Conservation (phyloP, 2,329 filamentous ascomycete species). For the Aspergillus tamarii region DNA sequence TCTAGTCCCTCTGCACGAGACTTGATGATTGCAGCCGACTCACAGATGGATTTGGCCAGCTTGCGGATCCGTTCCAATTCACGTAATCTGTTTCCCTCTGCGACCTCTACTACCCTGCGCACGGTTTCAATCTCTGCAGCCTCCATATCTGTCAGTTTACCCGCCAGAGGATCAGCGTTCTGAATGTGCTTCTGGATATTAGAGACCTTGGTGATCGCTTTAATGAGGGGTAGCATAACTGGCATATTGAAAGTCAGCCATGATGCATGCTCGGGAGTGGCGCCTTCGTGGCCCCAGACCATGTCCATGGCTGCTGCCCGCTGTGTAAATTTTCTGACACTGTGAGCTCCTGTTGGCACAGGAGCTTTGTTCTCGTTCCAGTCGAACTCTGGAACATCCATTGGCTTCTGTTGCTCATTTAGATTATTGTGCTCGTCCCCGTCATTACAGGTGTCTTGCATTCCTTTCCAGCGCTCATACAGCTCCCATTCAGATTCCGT, state of each 20-base stretch:
- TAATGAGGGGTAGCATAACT: constrained; percentile 25
- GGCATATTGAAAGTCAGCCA: constrained; percentile 27
- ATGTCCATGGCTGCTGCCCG: constrained; percentile 27
- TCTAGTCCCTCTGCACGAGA: constrained; percentile 17
- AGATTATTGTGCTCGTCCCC: not conserved
- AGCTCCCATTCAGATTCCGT: constrained; percentile 11
- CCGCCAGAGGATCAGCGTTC: constrained; percentile 8
- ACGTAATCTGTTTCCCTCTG: constrained; percentile 24
- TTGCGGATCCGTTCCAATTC: constrained; percentile 24
- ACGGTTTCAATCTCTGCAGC: constrained; percentile 26
- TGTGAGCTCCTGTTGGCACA: constrained; percentile 21
- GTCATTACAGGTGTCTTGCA: not conserved
- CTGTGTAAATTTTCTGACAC: constrained; percentile 22
- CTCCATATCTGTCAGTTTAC: constrained; percentile 21
- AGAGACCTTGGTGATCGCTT: constrained; percentile 25
- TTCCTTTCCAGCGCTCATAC: constrained; percentile 14
- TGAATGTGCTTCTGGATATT: constrained; percentile 21
- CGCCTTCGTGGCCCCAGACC: constrained; percentile 24
- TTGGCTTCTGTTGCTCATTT: not conserved
- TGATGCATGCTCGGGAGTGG: constrained; percentile 27
- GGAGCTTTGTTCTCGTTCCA: constrained; percentile 22
- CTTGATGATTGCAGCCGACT: constrained; percentile 20
- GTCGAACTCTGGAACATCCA: constrained; percentile 18
- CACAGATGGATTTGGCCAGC: constrained; percentile 19
- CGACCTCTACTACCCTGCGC: constrained; percentile 19